These are phyloP conservation scores for Fraxinus platypoda DNA, from an alignment of 305 asterid genomes.

Conservation along the genomic window DNA sequence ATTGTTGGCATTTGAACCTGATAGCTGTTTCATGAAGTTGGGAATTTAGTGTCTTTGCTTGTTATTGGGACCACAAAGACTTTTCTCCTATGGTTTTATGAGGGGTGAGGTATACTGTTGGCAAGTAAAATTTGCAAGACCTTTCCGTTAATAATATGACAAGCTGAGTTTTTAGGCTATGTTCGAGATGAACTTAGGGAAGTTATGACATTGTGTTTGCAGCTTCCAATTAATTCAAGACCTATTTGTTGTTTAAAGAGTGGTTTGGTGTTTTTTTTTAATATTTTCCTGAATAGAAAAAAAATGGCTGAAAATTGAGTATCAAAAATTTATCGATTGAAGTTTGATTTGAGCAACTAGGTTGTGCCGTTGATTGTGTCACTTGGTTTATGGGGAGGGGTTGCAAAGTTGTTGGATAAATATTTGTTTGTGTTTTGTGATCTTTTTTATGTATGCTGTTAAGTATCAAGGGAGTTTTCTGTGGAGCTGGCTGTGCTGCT, in stretches of 20 bases:
- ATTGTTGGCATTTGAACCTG: slow-evolving; percentile 21
- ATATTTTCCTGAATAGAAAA: background rate
- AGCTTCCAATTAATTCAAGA: background rate
- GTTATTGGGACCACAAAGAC: slow-evolving; percentile 6
- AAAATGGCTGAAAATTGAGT: background rate
- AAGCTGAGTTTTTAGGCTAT: slow-evolving; percentile 6
- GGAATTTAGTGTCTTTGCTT: slow-evolving; percentile 8
- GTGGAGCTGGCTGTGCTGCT: background rate
- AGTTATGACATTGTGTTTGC: background rate
- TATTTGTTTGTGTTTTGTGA: background rate
- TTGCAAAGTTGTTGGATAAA: background rate
- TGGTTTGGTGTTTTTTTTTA: background rate
- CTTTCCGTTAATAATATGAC: background rate
- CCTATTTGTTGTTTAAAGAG: background rate
- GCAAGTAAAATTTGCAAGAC: slow-evolving; percentile 10
- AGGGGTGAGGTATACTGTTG: background rate
- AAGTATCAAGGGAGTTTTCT: background rate
- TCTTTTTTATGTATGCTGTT: background rate
- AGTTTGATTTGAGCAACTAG: background rate
- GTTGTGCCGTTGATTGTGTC: background rate
- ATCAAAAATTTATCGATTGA: background rate
- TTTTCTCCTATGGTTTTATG: slow-evolving; percentile 4
- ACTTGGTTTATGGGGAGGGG: background rate
- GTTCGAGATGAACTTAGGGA: background rate
- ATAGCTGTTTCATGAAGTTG: slow-evolving; percentile 8